Evolutionary conservation across 2,329 filamentous ascomycete genomes (phyloP).

Genomic region (Fusarium sp.): DNA sequence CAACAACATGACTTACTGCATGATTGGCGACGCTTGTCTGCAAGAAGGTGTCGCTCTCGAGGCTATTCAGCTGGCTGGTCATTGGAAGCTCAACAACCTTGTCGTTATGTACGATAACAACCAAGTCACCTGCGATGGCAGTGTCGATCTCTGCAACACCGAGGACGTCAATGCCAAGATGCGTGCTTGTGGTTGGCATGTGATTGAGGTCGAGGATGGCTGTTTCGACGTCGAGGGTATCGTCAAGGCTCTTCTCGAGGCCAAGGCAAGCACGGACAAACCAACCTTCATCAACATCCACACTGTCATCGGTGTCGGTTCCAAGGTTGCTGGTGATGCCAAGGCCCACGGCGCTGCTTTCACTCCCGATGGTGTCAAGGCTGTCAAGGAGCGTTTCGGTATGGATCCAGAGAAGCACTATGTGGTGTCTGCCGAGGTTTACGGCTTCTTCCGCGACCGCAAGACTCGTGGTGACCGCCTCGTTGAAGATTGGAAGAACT

Average conservation of each 20-base stretch:
- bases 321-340: slow-evolving; percentile 62
- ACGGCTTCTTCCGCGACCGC: slow-evolving; percentile 64
- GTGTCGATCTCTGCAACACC: slow-evolving; percentile 65
- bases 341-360: slow-evolving; percentile 71
- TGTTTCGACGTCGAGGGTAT: slow-evolving; percentile 61
- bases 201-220: slow-evolving; percentile 67
- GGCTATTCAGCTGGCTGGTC: slow-evolving; percentile 68
- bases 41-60: slow-evolving; percentile 71
- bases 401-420: slow-evolving; percentile 55
- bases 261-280: slow-evolving; percentile 60
- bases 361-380: slow-evolving; percentile 64
- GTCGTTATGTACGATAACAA: slow-evolving; percentile 73
- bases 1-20: slow-evolving; percentile 67
- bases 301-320: slow-evolving; percentile 69
- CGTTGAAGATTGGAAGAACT: slow-evolving; percentile 62
- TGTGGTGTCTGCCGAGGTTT: slow-evolving; percentile 60
- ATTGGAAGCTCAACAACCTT: slow-evolving; percentile 68
- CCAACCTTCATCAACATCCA: slow-evolving; percentile 70
- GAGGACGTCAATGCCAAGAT: slow-evolving; percentile 72
- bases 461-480: slow-evolving; percentile 59
- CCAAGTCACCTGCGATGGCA: slow-evolving; percentile 70
- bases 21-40: slow-evolving; percentile 70
- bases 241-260: slow-evolving; percentile 61
- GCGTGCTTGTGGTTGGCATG: slow-evolving; percentile 68
- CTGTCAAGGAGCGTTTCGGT: slow-evolving; percentile 52